Evolutionary conservation across 371 early-diverging fungal species (phyloP).

Genomic region (Mortierella sp.): DNA sequence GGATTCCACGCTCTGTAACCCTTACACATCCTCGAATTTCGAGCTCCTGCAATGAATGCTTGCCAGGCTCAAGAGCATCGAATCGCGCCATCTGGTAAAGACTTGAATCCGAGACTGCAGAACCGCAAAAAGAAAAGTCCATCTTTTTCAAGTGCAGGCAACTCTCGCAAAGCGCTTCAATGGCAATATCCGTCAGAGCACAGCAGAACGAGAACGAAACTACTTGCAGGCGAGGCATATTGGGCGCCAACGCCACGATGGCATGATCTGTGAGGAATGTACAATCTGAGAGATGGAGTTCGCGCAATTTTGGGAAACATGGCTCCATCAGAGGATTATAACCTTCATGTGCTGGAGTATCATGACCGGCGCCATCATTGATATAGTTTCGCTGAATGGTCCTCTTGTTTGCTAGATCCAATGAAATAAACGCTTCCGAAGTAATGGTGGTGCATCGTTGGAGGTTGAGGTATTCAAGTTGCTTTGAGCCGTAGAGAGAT

Average conservation of each 20-base stretch:
- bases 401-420: slow-evolving; percentile 53
- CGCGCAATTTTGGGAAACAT: slow-evolving; percentile 60
- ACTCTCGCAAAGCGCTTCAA: slow-evolving; percentile 60
- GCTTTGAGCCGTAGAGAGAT: slow-evolving; percentile 53
- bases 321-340: slow-evolving; percentile 18
- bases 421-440: slow-evolving; percentile 74
- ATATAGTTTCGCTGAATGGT: neutral
- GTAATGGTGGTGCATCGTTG: slow-evolving; percentile 85
- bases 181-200: slow-evolving; percentile 76
- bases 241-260: slow-evolving; percentile 63
- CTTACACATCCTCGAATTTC: slow-evolving; percentile 77
- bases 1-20: slow-evolving; percentile 69
- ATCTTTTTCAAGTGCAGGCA: slow-evolving; percentile 65
- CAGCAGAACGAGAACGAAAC: slow-evolving; percentile 85
- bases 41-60: slow-evolving; percentile 57
- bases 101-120: slow-evolving; percentile 79
- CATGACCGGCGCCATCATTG: neutral
- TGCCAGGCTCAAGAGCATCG: slow-evolving; percentile 27
- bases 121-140: slow-evolving; percentile 83
- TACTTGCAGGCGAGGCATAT: slow-evolving; percentile 67
- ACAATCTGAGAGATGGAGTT: slow-evolving; percentile 80
- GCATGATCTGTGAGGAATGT: slow-evolving; percentile 83
- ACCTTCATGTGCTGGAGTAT: neutral
- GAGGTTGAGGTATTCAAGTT: slow-evolving; percentile 69
- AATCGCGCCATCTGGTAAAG: slow-evolving; percentile 58